Conservation (phyloP, 306 rosid genomes). For the Cicer judaicum region DNA sequence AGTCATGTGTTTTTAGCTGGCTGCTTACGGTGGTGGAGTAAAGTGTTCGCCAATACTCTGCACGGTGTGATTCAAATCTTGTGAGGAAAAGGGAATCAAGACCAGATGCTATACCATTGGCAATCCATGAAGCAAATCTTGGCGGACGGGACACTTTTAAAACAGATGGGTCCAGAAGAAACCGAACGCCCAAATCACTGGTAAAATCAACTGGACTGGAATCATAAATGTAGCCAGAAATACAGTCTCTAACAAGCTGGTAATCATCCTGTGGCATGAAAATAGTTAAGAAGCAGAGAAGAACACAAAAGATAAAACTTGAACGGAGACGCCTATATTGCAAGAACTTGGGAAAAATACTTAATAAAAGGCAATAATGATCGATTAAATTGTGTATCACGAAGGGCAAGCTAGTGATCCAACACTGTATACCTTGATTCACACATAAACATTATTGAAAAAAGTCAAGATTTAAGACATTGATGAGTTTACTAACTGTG, state of each 20-base stretch:
- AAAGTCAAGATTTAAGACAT: constrained; percentile 14
- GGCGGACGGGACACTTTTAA: constrained; percentile 83
- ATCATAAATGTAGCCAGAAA: constrained; percentile 86
- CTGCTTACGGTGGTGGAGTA: constrained; percentile 81
- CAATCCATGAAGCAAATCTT: constrained; percentile 76
- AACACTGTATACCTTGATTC: background rate
- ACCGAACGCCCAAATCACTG: constrained; percentile 86
- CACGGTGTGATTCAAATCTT: constrained; percentile 90
- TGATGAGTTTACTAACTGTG: constrained; percentile 14
- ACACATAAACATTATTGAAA: constrained; percentile 29
- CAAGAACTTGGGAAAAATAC: constrained; percentile 25
- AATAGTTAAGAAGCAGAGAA: constrained; percentile 38
- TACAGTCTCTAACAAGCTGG: constrained; percentile 78
- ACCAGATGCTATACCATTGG: constrained; percentile 79
- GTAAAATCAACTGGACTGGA: constrained; percentile 98
- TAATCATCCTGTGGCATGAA: constrained; percentile 65
- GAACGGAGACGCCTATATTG: constrained; percentile 1
- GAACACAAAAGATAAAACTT: constrained; percentile 23
- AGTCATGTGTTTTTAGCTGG: constrained; percentile 1
- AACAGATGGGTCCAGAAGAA: constrained; percentile 80
- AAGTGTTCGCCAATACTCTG: constrained; percentile 93
- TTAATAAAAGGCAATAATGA: constrained; percentile 30
- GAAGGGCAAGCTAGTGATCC: constrained; percentile 6
- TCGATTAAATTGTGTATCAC: constrained; percentile 11
- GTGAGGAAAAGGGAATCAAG: constrained; percentile 88